Percentiles rank a stretch among this genome's conserved stretches.
phyloP scores from a whole-genome alignment of 2,329 filamentous ascomycete species.

The Pseudogymnoascus sp. region DNA sequence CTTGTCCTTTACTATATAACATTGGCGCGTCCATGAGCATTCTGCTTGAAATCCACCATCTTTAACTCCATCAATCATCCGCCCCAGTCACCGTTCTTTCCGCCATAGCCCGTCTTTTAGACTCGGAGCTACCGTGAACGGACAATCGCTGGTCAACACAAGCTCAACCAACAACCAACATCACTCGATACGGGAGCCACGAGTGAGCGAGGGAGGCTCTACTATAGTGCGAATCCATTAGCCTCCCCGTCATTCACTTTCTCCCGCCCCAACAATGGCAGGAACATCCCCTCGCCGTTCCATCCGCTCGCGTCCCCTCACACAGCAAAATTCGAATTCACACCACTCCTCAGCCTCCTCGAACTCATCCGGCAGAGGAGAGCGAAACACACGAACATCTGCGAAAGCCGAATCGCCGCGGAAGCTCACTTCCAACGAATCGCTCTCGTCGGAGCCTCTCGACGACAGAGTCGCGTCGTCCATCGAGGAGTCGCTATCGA shows the following conservation, averaged over 20 bases:
- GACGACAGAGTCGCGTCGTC: slow-evolving; percentile 48
- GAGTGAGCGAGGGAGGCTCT: background rate
- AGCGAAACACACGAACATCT: slow-evolving; percentile 64
- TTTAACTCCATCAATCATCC: background rate
- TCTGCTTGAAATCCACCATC: background rate
- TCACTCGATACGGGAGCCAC: slow-evolving; percentile 2
- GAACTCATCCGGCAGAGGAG: slow-evolving; percentile 65
- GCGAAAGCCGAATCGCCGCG: slow-evolving; percentile 64
- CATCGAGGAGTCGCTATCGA: slow-evolving; percentile 57
- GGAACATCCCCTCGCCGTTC: slow-evolving; percentile 72
- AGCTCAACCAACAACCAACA: slow-evolving; percentile 4
- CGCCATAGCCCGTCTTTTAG: background rate
- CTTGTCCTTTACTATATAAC: background rate
- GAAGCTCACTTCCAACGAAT: slow-evolving; percentile 67
- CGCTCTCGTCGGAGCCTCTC: slow-evolving; percentile 59
- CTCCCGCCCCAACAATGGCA: slow-evolving; percentile 30
- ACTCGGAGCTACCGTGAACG: slow-evolving; percentile 2
- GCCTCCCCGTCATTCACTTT: slow-evolving; percentile 3
- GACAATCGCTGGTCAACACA: slow-evolving; percentile 4
- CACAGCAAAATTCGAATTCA: slow-evolving; percentile 58
- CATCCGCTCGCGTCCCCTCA: slow-evolving; percentile 76
- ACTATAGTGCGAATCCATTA: slow-evolving; percentile 1
- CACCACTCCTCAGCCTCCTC: slow-evolving; percentile 73
- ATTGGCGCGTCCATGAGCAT: slow-evolving; percentile 1
- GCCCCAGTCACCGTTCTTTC: background rate